Conservation (phyloP, 768 basidiomycete species). For the Inosperma sp. region DNA sequence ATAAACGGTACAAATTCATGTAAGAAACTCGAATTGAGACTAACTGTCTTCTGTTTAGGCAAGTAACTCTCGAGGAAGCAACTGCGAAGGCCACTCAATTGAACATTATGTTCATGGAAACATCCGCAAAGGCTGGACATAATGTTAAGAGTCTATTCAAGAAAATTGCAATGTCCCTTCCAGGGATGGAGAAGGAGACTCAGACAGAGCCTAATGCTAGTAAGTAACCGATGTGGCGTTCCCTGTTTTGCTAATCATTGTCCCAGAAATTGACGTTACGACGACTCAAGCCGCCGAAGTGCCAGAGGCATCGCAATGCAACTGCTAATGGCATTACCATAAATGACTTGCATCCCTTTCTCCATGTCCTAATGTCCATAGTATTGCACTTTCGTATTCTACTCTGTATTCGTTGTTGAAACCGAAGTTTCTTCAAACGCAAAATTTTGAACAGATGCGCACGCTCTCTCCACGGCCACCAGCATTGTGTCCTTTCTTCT, state of each 20-base stretch:
- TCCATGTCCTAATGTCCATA: neutral
- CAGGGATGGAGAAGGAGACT: slow-evolving; percentile 87
- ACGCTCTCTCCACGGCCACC: neutral
- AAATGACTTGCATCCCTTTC: neutral
- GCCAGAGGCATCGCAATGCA: slow-evolving; percentile 84
- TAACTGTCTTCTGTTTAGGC: slow-evolving; percentile 44
- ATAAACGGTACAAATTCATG: slow-evolving; percentile 79
- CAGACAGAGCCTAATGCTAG: slow-evolving; percentile 57
- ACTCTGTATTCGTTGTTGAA: too few relatives aligned
- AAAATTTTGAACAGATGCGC: too few relatives aligned
- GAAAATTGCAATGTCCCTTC: slow-evolving; percentile 97
- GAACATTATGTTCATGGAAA: slow-evolving; percentile 98
- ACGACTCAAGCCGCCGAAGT: slow-evolving; percentile 56
- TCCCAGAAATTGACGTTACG: slow-evolving; percentile 87
- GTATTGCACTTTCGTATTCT: neutral
- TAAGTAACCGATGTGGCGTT: slow-evolving; percentile 25
- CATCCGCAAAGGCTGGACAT: slow-evolving; percentile 97
- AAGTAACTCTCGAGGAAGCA: slow-evolving; percentile 98
- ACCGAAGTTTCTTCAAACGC: too few relatives aligned
- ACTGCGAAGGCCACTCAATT: slow-evolving; percentile 87
- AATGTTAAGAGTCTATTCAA: slow-evolving; percentile 99
- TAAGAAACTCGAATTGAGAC: neutral
- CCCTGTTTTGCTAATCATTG: slow-evolving; percentile 7
- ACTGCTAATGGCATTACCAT: slow-evolving; percentile 48
- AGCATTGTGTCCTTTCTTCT: neutral